phyloP scores from a whole-genome alignment of 768 basidiomycete species.

The Trametes villosa region DNA sequence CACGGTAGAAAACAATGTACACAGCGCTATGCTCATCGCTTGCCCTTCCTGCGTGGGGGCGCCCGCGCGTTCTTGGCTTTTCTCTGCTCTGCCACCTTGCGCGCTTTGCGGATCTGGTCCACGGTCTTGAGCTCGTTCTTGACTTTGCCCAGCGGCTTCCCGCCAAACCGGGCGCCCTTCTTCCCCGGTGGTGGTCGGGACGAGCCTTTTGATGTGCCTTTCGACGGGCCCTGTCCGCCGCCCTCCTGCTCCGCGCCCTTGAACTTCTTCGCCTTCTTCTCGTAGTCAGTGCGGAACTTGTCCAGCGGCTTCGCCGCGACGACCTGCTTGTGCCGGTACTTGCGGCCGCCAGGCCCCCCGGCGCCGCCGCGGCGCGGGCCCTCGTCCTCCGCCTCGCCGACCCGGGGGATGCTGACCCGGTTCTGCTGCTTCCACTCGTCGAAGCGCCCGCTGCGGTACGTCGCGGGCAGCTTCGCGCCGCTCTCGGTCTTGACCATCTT shows the following conservation, averaged over 20 bases:
- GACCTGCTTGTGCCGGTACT: constrained; percentile 75
- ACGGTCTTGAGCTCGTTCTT: constrained; percentile 86
- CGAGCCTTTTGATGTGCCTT: constrained; percentile 22
- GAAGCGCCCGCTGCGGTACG: constrained; percentile 91
- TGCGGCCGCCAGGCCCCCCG: constrained; percentile 49
- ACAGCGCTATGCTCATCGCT: constrained; percentile 33
- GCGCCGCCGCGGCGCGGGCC: constrained; percentile 31
- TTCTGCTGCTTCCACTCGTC: constrained; percentile 93
- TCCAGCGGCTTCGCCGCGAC: constrained; percentile 75
- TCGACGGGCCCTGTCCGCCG: constrained; percentile 33
- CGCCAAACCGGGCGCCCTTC: constrained; percentile 52
- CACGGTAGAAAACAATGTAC: not conserved
- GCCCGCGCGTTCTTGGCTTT: constrained; percentile 85
- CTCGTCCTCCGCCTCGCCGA: constrained; percentile 80
- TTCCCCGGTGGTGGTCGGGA: constrained; percentile 34
- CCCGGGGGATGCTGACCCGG: constrained; percentile 69
- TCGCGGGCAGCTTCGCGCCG: constrained; percentile 87
- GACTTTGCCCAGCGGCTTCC: constrained; percentile 64
- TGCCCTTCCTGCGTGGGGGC: constrained; percentile 48
- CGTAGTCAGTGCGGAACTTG: constrained; percentile 71
- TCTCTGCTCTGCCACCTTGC: constrained; percentile 66
- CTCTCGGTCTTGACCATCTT: constrained; percentile 94
- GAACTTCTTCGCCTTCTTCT: constrained; percentile 66
- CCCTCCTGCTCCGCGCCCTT: constrained; percentile 49
- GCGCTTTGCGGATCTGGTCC: constrained; percentile 83